Conservation (phyloP, 1,284 basidiomycete species). For the Irpex sp. region DNA sequence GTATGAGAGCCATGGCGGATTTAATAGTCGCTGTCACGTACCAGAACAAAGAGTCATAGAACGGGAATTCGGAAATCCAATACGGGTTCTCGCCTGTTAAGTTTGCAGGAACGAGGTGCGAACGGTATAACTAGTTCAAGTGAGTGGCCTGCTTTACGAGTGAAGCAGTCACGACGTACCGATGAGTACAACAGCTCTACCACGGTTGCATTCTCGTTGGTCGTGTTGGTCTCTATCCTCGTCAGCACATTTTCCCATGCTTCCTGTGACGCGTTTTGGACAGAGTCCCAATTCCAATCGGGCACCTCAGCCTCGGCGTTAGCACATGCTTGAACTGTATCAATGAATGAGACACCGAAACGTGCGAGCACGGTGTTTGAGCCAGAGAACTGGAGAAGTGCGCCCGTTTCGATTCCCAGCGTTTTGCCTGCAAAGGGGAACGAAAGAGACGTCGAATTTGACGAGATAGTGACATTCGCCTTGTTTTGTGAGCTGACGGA, state of each 20-base stretch:
- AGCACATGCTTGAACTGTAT: slow-evolving; percentile 37
- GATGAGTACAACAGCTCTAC: slow-evolving; percentile 45
- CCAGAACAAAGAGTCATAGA: slow-evolving; percentile 47
- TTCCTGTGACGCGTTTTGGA: slow-evolving; percentile 32
- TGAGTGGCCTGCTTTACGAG: too few relatives aligned
- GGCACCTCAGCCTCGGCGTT: slow-evolving; percentile 46
- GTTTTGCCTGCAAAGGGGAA: slow-evolving; percentile 34
- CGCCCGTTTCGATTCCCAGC: slow-evolving; percentile 40
- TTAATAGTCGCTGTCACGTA: slow-evolving; percentile 15
- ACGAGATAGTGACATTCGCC: slow-evolving; percentile 31
- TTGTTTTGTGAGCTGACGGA: slow-evolving; percentile 31
- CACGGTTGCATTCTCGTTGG: slow-evolving; percentile 36
- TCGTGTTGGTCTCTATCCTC: slow-evolving; percentile 34
- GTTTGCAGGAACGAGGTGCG: slow-evolving; percentile 48
- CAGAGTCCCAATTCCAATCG: slow-evolving; percentile 39
- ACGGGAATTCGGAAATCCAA: slow-evolving; percentile 34
- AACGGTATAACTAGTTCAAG: slow-evolving; percentile 40
- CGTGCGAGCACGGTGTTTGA: slow-evolving; percentile 31
- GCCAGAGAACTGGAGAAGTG: slow-evolving; percentile 35
- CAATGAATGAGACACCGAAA: slow-evolving; percentile 44
- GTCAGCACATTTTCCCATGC: slow-evolving; percentile 42
- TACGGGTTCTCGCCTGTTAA: slow-evolving; percentile 38
- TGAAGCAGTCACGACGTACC: slow-evolving; percentile 18
- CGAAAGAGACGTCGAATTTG: slow-evolving; percentile 27
- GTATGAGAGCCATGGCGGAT: not conserved